A percentile compares a stretch with the other conserved stretches of the same genome.
Evolutionary conservation across 805 yeast genomes (phyloP).

Genomic region (Yamadazyma tumulicola): DNA sequence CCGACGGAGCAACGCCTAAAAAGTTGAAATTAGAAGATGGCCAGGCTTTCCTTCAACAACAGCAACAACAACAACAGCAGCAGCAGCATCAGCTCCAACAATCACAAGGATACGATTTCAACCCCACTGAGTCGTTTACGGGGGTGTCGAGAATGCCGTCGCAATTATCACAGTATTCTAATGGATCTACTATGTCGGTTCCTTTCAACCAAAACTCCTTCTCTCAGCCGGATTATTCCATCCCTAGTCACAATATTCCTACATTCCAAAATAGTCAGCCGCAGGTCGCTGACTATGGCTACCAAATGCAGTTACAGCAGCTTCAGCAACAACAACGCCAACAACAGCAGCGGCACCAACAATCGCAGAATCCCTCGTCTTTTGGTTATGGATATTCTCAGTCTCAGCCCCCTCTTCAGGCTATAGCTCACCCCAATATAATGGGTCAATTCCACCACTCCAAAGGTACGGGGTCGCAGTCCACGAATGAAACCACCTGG

Average conservation of each 20-base stretch:
- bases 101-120: slow-evolving; percentile 11
- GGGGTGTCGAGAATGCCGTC: slow-evolving; percentile 10
- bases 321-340: slow-evolving; percentile 26
- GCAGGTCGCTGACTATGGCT: slow-evolving; percentile 16
- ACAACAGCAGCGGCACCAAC: slow-evolving; percentile 17
- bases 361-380: slow-evolving; percentile 14
- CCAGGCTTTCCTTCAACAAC: background rate
- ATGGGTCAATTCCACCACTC: slow-evolving; percentile 18
- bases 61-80: slow-evolving; percentile 3
- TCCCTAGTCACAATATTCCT: slow-evolving; percentile 2
- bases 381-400: slow-evolving; percentile 10
- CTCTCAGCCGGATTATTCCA: slow-evolving; percentile 8
- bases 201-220: slow-evolving; percentile 8
- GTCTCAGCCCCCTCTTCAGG: slow-evolving; percentile 7
- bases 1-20: slow-evolving; percentile 54
- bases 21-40: slow-evolving; percentile 21
- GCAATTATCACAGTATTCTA: slow-evolving; percentile 7
- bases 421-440: slow-evolving; percentile 15
- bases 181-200: slow-evolving; percentile 5
- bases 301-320: slow-evolving; percentile 23
- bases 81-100: slow-evolving; percentile 7
- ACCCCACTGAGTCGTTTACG: slow-evolving; percentile 12
- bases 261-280: slow-evolving; percentile 1
- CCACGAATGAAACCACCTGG: slow-evolving; percentile 44
- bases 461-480: slow-evolving; percentile 26